phyloP scores from a whole-genome alignment of 1,139 yeast species.

The Candida dubliniensis region DNA sequence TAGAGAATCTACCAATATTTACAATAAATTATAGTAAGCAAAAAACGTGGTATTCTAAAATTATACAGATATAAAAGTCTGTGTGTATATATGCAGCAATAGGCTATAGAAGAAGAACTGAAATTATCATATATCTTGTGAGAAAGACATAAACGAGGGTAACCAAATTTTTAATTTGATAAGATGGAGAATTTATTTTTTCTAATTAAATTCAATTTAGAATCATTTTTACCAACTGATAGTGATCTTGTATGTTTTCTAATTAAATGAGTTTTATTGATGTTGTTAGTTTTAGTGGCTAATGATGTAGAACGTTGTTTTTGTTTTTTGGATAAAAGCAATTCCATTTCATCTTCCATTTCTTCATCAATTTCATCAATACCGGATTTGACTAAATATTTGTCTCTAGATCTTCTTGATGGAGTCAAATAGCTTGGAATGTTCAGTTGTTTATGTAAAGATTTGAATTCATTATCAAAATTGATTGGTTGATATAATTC shows the following conservation, averaged over 20 bases:
- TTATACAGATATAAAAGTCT: too few species aligned
- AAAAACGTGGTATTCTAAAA: background rate
- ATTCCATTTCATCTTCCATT: conserved; percentile 32
- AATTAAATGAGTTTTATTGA: conserved; percentile 8
- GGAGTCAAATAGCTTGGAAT: conserved; percentile 40
- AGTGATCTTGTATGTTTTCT: conserved; percentile 35
- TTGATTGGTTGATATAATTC: conserved; percentile 36
- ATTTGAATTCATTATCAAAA: conserved; percentile 33
- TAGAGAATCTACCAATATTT: background rate
- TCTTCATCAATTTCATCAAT: conserved; percentile 17
- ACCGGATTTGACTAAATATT: conserved; percentile 27
- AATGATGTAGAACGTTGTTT: background rate
- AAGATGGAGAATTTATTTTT: conserved; percentile 25
- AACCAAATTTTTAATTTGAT: conserved; percentile 6
- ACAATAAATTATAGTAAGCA: background rate
- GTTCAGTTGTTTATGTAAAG: conserved; percentile 34
- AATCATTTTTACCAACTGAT: conserved; percentile 42
- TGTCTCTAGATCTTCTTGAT: conserved; percentile 23
- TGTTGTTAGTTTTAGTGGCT: background rate
- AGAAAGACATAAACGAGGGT: background rate
- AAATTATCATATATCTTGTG: background rate
- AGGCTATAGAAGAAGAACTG: conserved; percentile 2
- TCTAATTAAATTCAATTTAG: conserved; percentile 34
- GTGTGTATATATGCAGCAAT: too few species aligned
- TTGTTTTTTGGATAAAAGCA: conserved; percentile 21